Conservation (phyloP, 2,329 filamentous ascomycete genomes). For the Coniochaeta pulveracea region DNA sequence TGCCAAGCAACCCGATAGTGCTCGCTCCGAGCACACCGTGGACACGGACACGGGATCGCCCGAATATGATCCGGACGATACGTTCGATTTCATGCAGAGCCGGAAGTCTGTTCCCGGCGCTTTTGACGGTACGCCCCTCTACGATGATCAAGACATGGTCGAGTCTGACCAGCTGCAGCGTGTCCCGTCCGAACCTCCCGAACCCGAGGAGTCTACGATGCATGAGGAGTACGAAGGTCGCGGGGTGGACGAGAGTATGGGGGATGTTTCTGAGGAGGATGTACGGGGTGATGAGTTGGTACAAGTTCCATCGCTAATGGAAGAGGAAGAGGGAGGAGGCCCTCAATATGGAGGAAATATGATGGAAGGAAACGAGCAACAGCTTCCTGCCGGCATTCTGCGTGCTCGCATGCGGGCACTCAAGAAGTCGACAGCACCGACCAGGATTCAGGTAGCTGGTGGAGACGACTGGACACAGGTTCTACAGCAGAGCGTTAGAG, state of each 20-base stretch:
- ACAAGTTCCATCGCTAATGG: background rate
- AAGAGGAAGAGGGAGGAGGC: slow-evolving; percentile 32
- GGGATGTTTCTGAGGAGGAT: slow-evolving; percentile 50
- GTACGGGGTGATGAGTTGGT: slow-evolving; percentile 1
- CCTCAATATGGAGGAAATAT: slow-evolving; percentile 38
- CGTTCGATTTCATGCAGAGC: slow-evolving; percentile 42
- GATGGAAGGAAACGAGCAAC: slow-evolving; percentile 28
- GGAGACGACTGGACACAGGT: slow-evolving; percentile 91
- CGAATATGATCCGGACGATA: slow-evolving; percentile 39
- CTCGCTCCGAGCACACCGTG: background rate
- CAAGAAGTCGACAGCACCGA: slow-evolving; percentile 46
- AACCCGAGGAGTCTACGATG: slow-evolving; percentile 47
- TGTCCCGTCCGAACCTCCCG: slow-evolving; percentile 81
- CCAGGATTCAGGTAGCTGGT: slow-evolving; percentile 48
- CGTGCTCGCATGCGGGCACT: slow-evolving; percentile 52
- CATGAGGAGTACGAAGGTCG: background rate
- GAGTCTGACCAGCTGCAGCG: slow-evolving; percentile 44
- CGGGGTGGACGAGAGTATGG: slow-evolving; percentile 52
- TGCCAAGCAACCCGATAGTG: background rate
- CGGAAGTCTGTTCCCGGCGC: slow-evolving; percentile 58
- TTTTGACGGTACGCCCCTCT: slow-evolving; percentile 54
- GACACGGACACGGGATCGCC: slow-evolving; percentile 17
- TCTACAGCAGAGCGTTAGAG: slow-evolving; percentile 86
- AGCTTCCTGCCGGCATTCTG: slow-evolving; percentile 50
- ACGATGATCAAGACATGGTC: slow-evolving; percentile 43